phyloP scores from a whole-genome alignment of 2,329 filamentous ascomycete species.

The Trichoderma sp. region DNA sequence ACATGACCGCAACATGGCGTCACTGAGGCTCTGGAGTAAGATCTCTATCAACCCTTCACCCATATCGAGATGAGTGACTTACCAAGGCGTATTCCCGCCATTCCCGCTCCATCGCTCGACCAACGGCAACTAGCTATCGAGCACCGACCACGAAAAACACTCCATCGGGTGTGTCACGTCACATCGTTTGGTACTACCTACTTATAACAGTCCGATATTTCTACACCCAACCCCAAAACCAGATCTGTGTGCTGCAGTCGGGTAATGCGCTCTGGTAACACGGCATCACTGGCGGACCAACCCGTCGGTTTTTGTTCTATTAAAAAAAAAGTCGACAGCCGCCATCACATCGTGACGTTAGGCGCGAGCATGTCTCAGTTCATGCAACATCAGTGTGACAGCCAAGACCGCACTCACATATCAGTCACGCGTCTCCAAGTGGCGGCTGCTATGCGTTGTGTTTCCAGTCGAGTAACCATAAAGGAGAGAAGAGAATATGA shows the following conservation, averaged over 20 bases:
- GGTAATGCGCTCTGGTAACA: constrained; percentile 1
- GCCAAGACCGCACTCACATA: neutral
- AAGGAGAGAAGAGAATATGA: neutral
- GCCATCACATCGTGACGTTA: neutral
- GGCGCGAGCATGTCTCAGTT: constrained; percentile 7
- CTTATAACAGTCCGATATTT: neutral
- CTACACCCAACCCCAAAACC: constrained; percentile 6
- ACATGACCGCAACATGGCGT: neutral
- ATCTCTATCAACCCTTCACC: neutral
- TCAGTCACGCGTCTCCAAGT: neutral
- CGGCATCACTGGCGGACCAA: neutral
- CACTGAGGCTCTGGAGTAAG: neutral
- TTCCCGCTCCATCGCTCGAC: too few relatives aligned
- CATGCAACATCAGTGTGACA: constrained; percentile 10
- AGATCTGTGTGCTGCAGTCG: neutral
- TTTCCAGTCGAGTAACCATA: neutral
- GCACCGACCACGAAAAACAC: neutral
- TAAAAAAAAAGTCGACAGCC: neutral
- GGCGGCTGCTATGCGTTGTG: neutral
- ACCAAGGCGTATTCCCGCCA: neutral
- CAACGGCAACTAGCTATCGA: neutral
- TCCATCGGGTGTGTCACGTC: neutral
- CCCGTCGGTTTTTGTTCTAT: neutral
- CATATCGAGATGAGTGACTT: neutral
- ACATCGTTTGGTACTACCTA: neutral